A percentile compares a stretch with the other conserved stretches of the same genome.
phyloP scores from a whole-genome alignment of 225 moss, liverwort and hornwort species.

The Neckera pumila region DNA sequence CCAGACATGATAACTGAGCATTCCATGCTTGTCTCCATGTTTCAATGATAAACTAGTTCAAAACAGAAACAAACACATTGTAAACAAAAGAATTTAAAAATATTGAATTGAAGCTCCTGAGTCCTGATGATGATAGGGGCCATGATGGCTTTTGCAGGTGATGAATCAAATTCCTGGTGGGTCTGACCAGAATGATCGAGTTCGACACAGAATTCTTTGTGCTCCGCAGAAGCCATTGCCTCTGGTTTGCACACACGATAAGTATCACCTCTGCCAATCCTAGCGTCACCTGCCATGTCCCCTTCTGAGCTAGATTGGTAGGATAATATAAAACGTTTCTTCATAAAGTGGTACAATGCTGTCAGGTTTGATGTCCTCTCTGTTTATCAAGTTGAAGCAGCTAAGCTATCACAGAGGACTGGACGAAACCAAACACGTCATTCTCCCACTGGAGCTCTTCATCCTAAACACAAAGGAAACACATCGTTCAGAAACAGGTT shows the following conservation, averaged over 20 bases:
- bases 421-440: neutral
- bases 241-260: neutral
- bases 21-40: neutral
- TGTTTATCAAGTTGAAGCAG: neutral
- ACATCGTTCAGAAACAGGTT: neutral
- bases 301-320: neutral
- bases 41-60: neutral
- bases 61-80: neutral
- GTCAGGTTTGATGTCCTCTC: neutral
- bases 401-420: neutral
- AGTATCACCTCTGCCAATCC: neutral
- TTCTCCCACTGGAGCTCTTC: neutral
- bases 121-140: neutral
- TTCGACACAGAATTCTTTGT: neutral
- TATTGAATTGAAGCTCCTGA: neutral
- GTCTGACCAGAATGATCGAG: neutral
- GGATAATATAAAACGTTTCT: neutral
- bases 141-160: neutral
- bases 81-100: neutral
- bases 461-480: neutral
- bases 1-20: neutral
- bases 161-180: neutral
- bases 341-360: neutral
- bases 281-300: neutral
- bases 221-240: neutral